Evolutionary conservation across 2,329 filamentous ascomycete species (phyloP), one percentile per base, ranked within the genome.

Genomic region (Trichoderma breve): DNA sequence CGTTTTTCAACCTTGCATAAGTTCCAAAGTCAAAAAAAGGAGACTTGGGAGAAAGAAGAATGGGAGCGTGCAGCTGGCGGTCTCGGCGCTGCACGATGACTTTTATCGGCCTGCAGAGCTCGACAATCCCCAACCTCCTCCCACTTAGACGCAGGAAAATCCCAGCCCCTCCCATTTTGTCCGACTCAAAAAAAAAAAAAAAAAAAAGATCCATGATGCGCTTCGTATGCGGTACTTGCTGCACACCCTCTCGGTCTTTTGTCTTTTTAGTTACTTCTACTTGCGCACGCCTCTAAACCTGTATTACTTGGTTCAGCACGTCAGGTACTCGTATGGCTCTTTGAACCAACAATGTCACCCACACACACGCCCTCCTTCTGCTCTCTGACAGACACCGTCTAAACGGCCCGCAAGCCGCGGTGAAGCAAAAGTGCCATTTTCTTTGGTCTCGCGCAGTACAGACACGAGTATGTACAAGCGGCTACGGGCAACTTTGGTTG

Each of bases 91-190:
- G 78, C 77, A 80, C 75, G 73, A 77, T 76, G 78, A 77, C 74
- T 78, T 79, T 79, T 77, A 80, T 76, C 76, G 71, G 74, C 73
- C 73, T 71, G 74, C 51, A 34, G 74, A 74, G 71, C 74, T 78
- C 73, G 61, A 71, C 69, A 30, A 70, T 62, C 65, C 80, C 80
- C 80, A 80, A 78, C 80, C 80, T 81, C 80, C 80, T 81, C 80
- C 78, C 74, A 79, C 79, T 80, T 80, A 78, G 24, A 30, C 47
- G 39, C 39, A 26, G 30, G 32, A 66, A n/a, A 28, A 60, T 34
- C 36, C 66, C 66, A 81, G 73, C 79, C 79, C 79, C 79, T 78
- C 72, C 69, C 67, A 73, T 74, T 76, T 75, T 57, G 68, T 64
- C 58, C 66, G 39, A 61, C 66, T 34, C 66, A 28, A 28, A 47